Evolutionary conservation across 345 rosid species (phyloP).

Genomic region (Carallia pectinifolia): DNA sequence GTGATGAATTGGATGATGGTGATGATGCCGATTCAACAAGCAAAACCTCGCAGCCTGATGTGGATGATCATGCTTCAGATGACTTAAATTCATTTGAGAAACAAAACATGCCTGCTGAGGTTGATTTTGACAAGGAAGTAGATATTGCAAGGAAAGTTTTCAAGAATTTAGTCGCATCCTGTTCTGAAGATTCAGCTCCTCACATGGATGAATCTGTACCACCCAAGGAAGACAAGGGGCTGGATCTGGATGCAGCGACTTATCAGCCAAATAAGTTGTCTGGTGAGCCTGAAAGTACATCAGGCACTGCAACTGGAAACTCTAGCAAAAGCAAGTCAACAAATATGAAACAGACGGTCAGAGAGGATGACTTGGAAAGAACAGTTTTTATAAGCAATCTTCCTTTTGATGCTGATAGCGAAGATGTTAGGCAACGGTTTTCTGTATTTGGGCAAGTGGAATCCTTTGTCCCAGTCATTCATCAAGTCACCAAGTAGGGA

Average conservation of each 20-base stretch:
- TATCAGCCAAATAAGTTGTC: slow-evolving; percentile 30
- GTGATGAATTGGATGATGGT: slow-evolving; percentile 56
- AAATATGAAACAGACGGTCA: slow-evolving; percentile 34
- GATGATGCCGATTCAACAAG: slow-evolving; percentile 15
- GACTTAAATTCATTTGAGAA: slow-evolving; percentile 31
- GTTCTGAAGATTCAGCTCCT: slow-evolving; percentile 38
- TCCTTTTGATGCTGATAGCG: slow-evolving; percentile 68
- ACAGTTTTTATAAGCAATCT: slow-evolving; percentile 80
- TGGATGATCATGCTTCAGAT: slow-evolving; percentile 29
- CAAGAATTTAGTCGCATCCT: slow-evolving; percentile 49
- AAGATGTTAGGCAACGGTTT: slow-evolving; percentile 77
- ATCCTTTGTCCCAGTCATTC: slow-evolving; percentile 74
- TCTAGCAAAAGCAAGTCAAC: slow-evolving; percentile 36
- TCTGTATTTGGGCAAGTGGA: slow-evolving; percentile 70
- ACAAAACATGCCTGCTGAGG: slow-evolving; percentile 32
- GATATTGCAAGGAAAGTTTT: slow-evolving; percentile 75
- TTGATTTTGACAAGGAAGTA: slow-evolving; percentile 76
- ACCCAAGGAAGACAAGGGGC: slow-evolving; percentile 26
- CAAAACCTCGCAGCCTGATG: slow-evolving; percentile 23
- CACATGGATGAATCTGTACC: slow-evolving; percentile 30
- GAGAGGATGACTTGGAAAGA: slow-evolving; percentile 62
- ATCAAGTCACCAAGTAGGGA: slow-evolving; percentile 78
- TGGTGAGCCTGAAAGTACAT: slow-evolving; percentile 24
- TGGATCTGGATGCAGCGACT: slow-evolving; percentile 25
- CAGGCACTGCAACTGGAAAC: slow-evolving; percentile 37